phyloP scores from a whole-genome alignment of 2,329 filamentous ascomycete species.

The Plenodomus lindquistii region DNA sequence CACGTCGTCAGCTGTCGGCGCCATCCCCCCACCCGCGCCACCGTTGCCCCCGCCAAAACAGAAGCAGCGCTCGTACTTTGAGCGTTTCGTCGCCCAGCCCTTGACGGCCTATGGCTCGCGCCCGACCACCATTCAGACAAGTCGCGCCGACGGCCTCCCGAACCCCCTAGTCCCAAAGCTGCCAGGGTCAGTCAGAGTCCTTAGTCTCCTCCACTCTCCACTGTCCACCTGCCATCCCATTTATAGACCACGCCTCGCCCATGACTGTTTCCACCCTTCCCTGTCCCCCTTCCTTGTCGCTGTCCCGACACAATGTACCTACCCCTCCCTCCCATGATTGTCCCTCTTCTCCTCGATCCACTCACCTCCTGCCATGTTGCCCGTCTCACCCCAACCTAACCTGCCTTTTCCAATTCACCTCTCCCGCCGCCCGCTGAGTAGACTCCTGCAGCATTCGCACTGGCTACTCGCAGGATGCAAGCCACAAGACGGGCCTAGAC shows the following conservation, averaged over 20 bases:
- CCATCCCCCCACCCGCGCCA: slow-evolving; percentile 32
- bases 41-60: slow-evolving; percentile 42
- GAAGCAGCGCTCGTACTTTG: slow-evolving; percentile 45
- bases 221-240: slow-evolving; percentile 4
- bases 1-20: slow-evolving; percentile 16
- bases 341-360: slow-evolving; percentile 2
- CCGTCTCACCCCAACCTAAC: background rate
- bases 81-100: slow-evolving; percentile 59
- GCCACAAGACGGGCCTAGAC: slow-evolving; percentile 66
- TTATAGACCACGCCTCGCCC: no score
- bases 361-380: slow-evolving; percentile 11
- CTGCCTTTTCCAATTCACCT: background rate
- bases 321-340: background rate
- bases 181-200: slow-evolving; percentile 41
- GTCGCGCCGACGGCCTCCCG: slow-evolving; percentile 43
- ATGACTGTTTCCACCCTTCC: background rate
- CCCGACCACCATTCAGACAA: slow-evolving; percentile 56
- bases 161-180: slow-evolving; percentile 43
- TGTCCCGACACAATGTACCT: slow-evolving; percentile 2
- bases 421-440: slow-evolving; percentile 13
- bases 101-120: slow-evolving; percentile 57
- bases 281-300: background rate
- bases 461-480: slow-evolving; percentile 58
- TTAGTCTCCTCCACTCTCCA: slow-evolving; percentile 1
- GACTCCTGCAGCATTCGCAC: slow-evolving; percentile 44